Conservation (phyloP, 805 yeast genomes). For the Starmera quercuum region DNA sequence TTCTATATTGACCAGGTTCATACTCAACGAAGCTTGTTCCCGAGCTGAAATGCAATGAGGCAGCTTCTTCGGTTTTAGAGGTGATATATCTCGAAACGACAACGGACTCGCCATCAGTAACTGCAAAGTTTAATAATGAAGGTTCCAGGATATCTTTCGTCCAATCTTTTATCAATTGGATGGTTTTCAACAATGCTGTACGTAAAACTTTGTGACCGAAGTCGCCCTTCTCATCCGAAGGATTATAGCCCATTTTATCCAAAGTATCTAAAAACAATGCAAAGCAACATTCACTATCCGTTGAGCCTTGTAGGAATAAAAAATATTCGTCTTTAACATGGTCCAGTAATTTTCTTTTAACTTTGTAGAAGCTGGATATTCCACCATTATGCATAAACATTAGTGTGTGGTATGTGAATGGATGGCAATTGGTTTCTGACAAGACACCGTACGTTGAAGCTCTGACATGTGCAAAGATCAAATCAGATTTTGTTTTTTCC, state of each 20-base stretch:
- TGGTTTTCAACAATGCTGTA: conserved; percentile 63
- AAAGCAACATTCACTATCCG: conserved; percentile 94
- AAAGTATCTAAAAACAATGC: conserved; percentile 79
- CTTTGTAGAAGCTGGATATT: conserved; percentile 59
- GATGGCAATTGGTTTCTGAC: conserved; percentile 95
- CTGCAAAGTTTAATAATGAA: conserved; percentile 85
- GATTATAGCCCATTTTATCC: conserved; percentile 68
- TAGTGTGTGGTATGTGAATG: conserved; percentile 77
- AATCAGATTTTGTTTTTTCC: conserved; percentile 73
- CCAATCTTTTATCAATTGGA: conserved; percentile 74
- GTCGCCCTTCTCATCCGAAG: conserved; percentile 35
- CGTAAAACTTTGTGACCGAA: conserved; percentile 54
- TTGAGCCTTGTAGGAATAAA: conserved; percentile 79
- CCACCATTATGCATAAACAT: conserved; percentile 99
- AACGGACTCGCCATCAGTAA: conserved; percentile 84
- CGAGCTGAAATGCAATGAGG: conserved; percentile 88
- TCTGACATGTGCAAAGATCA: conserved; percentile 92
- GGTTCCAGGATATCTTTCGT: conserved; percentile 71
- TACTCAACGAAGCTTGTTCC: conserved; percentile 89
- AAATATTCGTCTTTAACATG: conserved; percentile 79
- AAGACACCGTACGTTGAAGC: conserved; percentile 94
- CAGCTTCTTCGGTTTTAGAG: conserved; percentile 89
- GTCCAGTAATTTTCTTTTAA: conserved; percentile 65
- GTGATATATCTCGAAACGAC: conserved; percentile 86
- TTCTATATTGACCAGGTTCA: conserved; percentile 84